Evolutionary conservation across 768 basidiomycete genomes (phyloP).

Genomic region (Suillus hirtellus): DNA sequence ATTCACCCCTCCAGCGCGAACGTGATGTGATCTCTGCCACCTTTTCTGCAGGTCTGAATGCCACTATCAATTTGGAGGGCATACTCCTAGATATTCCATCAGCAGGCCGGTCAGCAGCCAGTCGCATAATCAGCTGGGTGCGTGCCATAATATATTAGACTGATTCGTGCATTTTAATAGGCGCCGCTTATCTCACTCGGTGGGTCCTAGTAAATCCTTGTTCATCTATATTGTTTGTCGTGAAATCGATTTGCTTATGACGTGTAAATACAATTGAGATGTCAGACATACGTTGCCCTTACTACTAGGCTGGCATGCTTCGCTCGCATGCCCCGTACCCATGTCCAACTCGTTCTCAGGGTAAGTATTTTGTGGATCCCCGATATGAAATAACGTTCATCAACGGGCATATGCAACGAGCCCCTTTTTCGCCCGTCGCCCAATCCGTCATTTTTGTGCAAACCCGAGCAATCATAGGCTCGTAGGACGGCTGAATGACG

Average conservation of each 20-base stretch:
- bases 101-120: neutral
- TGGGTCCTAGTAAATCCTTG: neutral
- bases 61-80: neutral
- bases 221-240: neutral
- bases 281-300: neutral
- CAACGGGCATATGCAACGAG: slow-evolving; percentile 3
- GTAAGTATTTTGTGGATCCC: neutral
- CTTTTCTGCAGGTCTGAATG: neutral
- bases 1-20: neutral
- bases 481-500: slow-evolving; percentile 3
- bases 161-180: neutral
- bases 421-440: slow-evolving; percentile 1
- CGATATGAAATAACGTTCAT: slow-evolving; percentile 1
- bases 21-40: neutral
- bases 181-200: neutral
- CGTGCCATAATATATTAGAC: neutral
- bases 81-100: neutral
- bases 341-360: neutral
- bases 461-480: neutral
- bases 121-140: neutral
- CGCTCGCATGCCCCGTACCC: neutral
- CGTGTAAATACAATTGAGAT: neutral
- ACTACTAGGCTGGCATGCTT: neutral
- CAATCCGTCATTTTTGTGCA: neutral
- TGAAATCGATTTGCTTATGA: neutral